A percentile compares a stretch with the other conserved stretches of the same genome.
These are phyloP conservation scores for Cyclotella choctawhatcheeana DNA, from an alignment of 108 stramenopile species.

Conservation along the genomic window DNA sequence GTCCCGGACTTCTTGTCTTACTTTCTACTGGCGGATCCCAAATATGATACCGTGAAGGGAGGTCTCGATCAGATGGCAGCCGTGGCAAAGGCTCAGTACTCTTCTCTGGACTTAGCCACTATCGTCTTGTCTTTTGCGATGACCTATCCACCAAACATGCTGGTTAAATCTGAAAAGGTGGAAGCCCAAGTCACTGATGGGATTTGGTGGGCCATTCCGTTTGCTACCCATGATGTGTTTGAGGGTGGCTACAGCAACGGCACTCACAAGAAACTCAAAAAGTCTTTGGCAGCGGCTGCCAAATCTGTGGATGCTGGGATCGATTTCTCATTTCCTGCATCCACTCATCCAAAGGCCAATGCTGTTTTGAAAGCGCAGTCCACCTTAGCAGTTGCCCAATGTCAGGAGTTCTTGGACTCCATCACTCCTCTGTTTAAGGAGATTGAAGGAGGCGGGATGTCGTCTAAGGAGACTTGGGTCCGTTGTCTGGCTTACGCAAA, in stretches of 20 bases:
- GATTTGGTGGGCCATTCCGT: not conserved
- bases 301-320: not conserved
- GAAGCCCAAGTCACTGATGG: constrained; percentile 4
- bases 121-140: not conserved
- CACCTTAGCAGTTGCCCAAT: not conserved
- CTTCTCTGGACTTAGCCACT: not conserved
- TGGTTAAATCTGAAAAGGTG: not conserved
- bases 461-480: constrained; percentile 1
- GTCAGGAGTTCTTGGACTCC: constrained; percentile 1
- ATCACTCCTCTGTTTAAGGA: constrained; percentile 3
- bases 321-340: not conserved
- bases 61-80: constrained; percentile 2
- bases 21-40: not conserved
- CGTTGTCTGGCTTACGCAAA: not conserved
- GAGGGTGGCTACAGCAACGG: not conserved
- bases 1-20: not conserved
- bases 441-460: not conserved
- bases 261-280: not conserved
- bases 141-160: not conserved
- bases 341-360: not conserved
- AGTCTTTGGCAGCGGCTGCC: not conserved
- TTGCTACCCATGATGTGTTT: not conserved
- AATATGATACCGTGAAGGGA: not conserved
- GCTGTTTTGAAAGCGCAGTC: not conserved
- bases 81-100: constrained; percentile 4